Evolutionary conservation across 106 monocot genomes (phyloP), one percentile per base, ranked within the genome.

Genomic region (Alisma plantagoaquatica): DNA sequence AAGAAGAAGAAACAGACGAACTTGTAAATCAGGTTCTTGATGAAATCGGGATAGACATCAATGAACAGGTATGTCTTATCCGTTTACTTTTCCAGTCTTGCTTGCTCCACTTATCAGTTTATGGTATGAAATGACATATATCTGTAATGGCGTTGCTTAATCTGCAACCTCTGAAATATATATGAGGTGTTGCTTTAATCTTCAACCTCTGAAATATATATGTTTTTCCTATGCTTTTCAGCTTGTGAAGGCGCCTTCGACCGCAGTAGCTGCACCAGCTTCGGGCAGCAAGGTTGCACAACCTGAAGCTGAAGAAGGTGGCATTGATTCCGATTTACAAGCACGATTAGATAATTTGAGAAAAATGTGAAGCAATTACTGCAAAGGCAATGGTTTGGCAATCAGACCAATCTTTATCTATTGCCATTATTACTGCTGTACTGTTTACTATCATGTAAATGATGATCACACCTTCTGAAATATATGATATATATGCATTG

Each of bases 11-110:
- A 77, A 87, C 93, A 6, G 93, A 94, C 59, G 93, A 94, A 57
- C 83, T 94, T 3, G 93, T 94, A n/a, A 94, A 28, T 66, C 87
- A 87, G 41, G 93, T 94, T 46, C 82, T 94, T 28, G 93, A 94
- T 26, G 93, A 94, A 57, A 94, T 94, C 49, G 93, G 93, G 20
- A 94, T 94, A 10, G 77, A 87, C 65, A 70, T 94, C 59, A 84
- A 94, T 33, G 54, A 83, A 6, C 76, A 94, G 82, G 92, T 92
- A 64, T 9, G 10, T 58, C 10, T 27, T 2, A 20, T 17, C 28
- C n/a, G 4, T 41, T 18, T 16, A 4, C 38, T 38, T 35, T 17
- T 23, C 23, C 18, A n/a, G n/a, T n/a, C n/a, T n/a, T n/a, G n/a
- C n/a, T n/a, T n/a, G n/a, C n/a, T n/a, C n/a, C n/a, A n/a, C n/a